phyloP scores from a whole-genome alignment of 768 basidiomycete species.

The Tricholoma flavovirens region DNA sequence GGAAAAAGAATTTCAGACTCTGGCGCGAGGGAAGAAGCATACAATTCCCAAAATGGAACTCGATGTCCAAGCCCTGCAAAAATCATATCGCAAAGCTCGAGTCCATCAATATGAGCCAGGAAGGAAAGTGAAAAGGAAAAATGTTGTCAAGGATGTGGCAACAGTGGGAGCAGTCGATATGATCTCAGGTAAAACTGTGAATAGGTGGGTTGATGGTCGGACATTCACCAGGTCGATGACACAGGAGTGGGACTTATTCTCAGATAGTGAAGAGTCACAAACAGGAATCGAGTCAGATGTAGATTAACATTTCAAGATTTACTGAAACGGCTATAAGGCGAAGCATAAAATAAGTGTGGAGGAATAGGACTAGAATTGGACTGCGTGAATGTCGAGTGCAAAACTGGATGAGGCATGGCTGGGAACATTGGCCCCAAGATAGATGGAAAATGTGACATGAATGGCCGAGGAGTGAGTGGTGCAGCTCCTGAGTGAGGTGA shows the following conservation, averaged over 20 bases:
- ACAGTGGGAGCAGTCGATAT: conserved; percentile 11
- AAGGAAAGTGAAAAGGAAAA: conserved; percentile 3
- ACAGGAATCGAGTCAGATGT: background rate
- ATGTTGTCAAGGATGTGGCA: background rate
- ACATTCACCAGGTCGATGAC: background rate
- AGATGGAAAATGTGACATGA: conserved; percentile 10
- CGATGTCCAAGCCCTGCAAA: conserved; percentile 14
- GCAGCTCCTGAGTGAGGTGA: background rate
- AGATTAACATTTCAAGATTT: background rate
- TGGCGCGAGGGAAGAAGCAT: conserved; percentile 22
- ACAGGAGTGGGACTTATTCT: background rate
- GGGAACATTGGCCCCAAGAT: background rate
- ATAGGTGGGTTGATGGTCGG: conserved; percentile 16
- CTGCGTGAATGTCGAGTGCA: background rate
- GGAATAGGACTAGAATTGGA: too few relatives aligned
- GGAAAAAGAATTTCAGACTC: conserved; percentile 21
- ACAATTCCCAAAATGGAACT: conserved; percentile 18
- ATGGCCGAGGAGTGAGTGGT: conserved; percentile 7
- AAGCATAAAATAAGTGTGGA: background rate
- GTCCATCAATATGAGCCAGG: conserved; percentile 16
- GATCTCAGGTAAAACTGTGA: conserved; percentile 6
- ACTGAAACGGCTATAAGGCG: background rate
- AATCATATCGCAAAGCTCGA: conserved; percentile 14
- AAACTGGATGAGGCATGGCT: background rate
- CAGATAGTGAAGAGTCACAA: background rate